Evolutionary conservation across 768 basidiomycete genomes (phyloP), one percentile per base, ranked within the genome.

Genomic region (Terana coerulea): DNA sequence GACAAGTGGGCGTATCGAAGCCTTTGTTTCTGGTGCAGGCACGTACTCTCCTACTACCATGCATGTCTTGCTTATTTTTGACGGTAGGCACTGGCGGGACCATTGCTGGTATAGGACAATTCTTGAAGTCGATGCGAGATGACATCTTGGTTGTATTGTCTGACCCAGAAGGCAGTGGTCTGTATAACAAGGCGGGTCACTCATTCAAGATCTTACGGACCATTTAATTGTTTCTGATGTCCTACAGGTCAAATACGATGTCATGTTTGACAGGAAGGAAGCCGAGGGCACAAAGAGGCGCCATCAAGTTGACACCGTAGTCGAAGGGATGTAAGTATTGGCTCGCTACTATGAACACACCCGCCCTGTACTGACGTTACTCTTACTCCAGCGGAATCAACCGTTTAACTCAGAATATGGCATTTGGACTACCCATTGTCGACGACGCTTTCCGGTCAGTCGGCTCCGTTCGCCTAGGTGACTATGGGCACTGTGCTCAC

Each of bases 11-110:
- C 69, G 71, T 24, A 55, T 97, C 0, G 78, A 89, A 62, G 92
- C 86, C 5, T 98, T 98, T 61, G 85, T 98, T 35, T 81, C 86
- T 25, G 95, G 95, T 1, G 93, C 95, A 49, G 93, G 93, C 83
- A 51, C 53, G 70, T 52, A 26, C n/a, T 26, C 3, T 30, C n/a
- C 45, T 26, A 35, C 26, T 8, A n/a, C 26, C 8, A 15, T 4
- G 28, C 34, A 44, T 15, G 17, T 44, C 24, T 19, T 19, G 11
- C 39, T 28, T 24, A 0, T 33, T 25, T 11, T 45, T n/a, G n/a
- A n/a, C n/a, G 24, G 3, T 44, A 88, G 91, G 93, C n/a, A 98
- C 95, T 2, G 95, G 97, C 5, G 97, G 97, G 11, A 98, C 95
- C 3, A 80, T 99, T 45, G 87, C 93, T 1, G 95, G 95, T 0